Conservation (phyloP, 169 alveolate genomes). For the Plasmodium blacklocki region DNA sequence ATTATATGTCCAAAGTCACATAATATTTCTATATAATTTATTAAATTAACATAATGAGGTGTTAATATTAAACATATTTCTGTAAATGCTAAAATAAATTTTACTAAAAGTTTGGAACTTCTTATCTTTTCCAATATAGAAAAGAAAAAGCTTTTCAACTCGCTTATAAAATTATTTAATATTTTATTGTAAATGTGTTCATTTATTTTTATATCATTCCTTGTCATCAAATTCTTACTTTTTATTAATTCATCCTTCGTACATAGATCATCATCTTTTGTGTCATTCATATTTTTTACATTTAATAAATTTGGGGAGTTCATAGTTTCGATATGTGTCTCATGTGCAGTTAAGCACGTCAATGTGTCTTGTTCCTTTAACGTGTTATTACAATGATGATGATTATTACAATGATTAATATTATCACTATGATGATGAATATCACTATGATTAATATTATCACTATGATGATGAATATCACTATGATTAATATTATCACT, state of each 20-base stretch:
- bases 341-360: no score
- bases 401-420: no score
- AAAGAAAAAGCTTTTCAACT: constrained; percentile 35
- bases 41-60: constrained; percentile 33
- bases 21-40: constrained; percentile 30
- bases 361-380: no score
- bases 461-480: neutral
- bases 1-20: constrained; percentile 32
- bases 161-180: constrained; percentile 28
- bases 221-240: neutral
- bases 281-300: neutral
- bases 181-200: constrained; percentile 25
- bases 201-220: constrained; percentile 8
- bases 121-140: constrained; percentile 21
- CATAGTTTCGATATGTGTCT: neutral
- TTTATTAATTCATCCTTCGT: neutral
- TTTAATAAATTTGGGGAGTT: neutral
- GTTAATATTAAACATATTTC: constrained; percentile 42
- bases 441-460: neutral
- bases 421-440: no score
- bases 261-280: neutral
- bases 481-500: neutral
- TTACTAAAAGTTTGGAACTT: constrained; percentile 7
- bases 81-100: constrained; percentile 3
- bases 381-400: no score